phyloP scores from a whole-genome alignment of 202 grass and related monocot species.

The Miscanthus sacchariflorus region DNA sequence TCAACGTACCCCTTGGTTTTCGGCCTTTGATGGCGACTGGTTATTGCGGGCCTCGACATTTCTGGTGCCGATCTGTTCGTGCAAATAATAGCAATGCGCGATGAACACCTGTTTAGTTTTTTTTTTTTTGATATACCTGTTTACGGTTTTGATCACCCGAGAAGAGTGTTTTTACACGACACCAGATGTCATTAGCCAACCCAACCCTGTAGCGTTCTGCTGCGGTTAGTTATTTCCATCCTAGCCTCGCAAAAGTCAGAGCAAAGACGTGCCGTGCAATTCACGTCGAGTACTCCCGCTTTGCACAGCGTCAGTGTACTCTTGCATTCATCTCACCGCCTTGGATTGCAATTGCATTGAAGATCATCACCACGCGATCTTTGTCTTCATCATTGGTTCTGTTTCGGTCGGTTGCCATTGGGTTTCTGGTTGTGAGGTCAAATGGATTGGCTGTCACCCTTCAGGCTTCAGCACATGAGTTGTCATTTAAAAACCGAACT shows the following conservation, averaged over 20 bases:
- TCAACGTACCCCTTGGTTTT: neutral
- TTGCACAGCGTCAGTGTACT: neutral
- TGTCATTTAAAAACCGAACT: neutral
- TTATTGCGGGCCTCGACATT: neutral
- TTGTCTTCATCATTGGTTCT: neutral
- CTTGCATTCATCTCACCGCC: slow-evolving; percentile 36
- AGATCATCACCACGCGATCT: neutral
- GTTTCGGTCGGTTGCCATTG: neutral
- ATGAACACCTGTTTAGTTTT: slow-evolving; percentile 10
- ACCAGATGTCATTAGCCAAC: slow-evolving; percentile 24
- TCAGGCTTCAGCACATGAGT: slow-evolving; percentile 17
- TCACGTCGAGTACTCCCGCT: slow-evolving; percentile 37
- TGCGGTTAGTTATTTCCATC: neutral
- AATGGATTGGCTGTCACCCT: slow-evolving; percentile 22
- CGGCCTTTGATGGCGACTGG: neutral
- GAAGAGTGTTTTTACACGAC: slow-evolving; percentile 1
- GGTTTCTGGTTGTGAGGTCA: slow-evolving; percentile 13
- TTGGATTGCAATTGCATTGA: neutral
- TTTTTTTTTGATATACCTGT: neutral
- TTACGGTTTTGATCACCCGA: slow-evolving; percentile 2
- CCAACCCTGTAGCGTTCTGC: neutral
- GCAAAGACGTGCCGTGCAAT: slow-evolving; percentile 51
- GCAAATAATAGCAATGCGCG: neutral
- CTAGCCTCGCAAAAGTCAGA: slow-evolving; percentile 22
- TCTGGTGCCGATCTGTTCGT: too few species aligned